Percentiles rank a stretch among this genome's conserved stretches.
Evolutionary conservation across 2,329 filamentous ascomycete genomes (phyloP).

Genomic region (Chrysosporium keratinophilum): DNA sequence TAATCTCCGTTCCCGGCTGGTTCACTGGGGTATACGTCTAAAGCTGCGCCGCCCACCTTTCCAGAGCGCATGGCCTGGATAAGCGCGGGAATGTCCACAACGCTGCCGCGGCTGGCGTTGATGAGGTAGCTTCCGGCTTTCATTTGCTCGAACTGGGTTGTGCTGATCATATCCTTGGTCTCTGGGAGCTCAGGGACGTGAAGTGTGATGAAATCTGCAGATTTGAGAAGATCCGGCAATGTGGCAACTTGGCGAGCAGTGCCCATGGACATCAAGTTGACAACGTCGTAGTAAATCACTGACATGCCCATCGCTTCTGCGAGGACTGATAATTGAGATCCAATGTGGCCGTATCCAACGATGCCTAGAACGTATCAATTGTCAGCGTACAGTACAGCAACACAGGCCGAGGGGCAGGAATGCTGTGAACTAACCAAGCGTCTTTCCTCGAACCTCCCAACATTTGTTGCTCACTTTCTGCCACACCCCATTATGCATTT

Average conservation of each 20-base stretch:
- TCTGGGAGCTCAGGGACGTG: conserved; percentile 91
- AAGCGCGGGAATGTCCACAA: conserved; percentile 87
- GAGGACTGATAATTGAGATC: conserved; percentile 86
- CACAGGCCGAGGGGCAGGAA: conserved; percentile 1
- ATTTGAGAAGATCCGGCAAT: conserved; percentile 62
- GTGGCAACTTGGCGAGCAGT: conserved; percentile 73
- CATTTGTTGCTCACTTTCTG: conserved; percentile 95
- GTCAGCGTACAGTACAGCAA: conserved; percentile 1
- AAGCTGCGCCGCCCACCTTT: conserved; percentile 83
- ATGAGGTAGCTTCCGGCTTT: conserved; percentile 87
- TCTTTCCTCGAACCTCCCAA: conserved; percentile 98
- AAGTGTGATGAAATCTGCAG: conserved; percentile 84
- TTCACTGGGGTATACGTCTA: conserved; percentile 93
- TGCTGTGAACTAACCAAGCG: conserved; percentile 52
- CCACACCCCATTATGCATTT: conserved; percentile 91
- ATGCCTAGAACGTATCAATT: conserved; percentile 48
- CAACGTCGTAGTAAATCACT: conserved; percentile 92
- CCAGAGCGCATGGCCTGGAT: conserved; percentile 77
- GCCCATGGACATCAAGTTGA: conserved; percentile 89
- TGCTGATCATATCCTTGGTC: conserved; percentile 86
- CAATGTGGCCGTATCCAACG: conserved; percentile 94
- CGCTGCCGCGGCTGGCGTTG: conserved; percentile 86
- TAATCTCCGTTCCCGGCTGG: conserved; percentile 90
- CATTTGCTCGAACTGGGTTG: conserved; percentile 71
- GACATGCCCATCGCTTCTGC: conserved; percentile 97